phyloP scores from a whole-genome alignment of 1,139 yeast species.

The Torulaspora globosa region DNA sequence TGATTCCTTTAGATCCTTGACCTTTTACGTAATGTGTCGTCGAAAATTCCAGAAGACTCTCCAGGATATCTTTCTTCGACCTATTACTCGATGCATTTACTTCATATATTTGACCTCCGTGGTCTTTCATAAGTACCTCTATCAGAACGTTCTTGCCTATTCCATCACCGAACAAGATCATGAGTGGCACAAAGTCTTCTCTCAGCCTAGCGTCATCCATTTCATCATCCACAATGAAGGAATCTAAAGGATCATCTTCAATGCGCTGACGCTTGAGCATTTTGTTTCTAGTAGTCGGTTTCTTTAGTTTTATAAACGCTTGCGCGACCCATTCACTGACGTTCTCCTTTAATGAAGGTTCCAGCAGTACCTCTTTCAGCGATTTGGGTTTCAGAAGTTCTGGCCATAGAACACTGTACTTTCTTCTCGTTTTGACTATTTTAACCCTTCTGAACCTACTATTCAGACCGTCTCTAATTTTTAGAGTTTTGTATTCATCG shows the following conservation, averaged over 20 bases:
- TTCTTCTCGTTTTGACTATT: constrained; percentile 3
- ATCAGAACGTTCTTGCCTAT: constrained; percentile 77
- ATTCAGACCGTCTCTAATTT: constrained; percentile 1
- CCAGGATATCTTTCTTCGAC: constrained; percentile 64
- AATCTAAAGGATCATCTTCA: constrained; percentile 38
- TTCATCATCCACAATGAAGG: constrained; percentile 41
- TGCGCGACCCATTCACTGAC: constrained; percentile 48
- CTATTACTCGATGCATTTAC: constrained; percentile 70
- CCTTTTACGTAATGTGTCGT: constrained; percentile 78
- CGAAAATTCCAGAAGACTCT: constrained; percentile 69
- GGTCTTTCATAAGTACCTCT: constrained; percentile 60
- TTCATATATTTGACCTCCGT: constrained; percentile 76
- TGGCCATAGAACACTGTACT: constrained; percentile 40
- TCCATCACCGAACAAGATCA: constrained; percentile 72
- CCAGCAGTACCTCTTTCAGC: constrained; percentile 41
- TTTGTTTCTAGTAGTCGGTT: constrained; percentile 37
- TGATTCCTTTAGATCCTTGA: constrained; percentile 55
- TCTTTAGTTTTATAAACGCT: constrained; percentile 46
- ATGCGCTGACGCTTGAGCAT: constrained; percentile 33
- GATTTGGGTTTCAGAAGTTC: constrained; percentile 43
- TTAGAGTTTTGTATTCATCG: constrained; percentile 17
- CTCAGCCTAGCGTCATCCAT: constrained; percentile 28
- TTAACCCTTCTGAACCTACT: background rate
- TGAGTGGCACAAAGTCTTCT: constrained; percentile 51
- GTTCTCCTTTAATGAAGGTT: constrained; percentile 22